Conservation (phyloP, 2,329 filamentous ascomycete species). For the Sporothrix mexicana region DNA sequence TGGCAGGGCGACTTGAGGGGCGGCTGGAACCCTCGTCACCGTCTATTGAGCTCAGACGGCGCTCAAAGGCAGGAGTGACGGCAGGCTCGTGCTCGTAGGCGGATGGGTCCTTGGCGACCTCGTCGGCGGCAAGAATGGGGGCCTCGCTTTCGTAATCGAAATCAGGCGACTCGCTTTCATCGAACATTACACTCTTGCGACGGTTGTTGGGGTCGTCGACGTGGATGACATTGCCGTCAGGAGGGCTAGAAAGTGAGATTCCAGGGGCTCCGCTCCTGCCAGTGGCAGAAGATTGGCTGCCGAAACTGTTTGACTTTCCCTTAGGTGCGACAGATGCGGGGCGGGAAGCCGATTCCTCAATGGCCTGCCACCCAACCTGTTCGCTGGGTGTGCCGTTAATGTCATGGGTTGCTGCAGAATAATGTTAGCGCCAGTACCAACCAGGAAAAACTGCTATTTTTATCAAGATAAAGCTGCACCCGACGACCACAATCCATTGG, state of each 20-base stretch:
- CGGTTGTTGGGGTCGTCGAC: constrained; percentile 69
- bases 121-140: constrained; percentile 88
- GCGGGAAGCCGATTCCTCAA: constrained; percentile 80
- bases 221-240: constrained; percentile 67
- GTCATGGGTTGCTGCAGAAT: constrained; percentile 63
- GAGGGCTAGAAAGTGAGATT: constrained; percentile 42
- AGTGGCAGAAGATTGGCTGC: constrained; percentile 35
- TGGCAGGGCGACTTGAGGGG: constrained; percentile 53
- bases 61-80: constrained; percentile 74
- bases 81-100: constrained; percentile 77
- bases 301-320: constrained; percentile 33
- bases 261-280: constrained; percentile 43
- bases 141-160: constrained; percentile 67
- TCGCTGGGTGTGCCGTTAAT: constrained; percentile 81
- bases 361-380: constrained; percentile 86
- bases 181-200: constrained; percentile 52
- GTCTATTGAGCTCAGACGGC: constrained; percentile 64
- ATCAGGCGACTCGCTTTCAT: constrained; percentile 49
- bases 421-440: constrained; percentile 41
- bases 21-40: constrained; percentile 62
- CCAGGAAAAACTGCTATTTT: neutral
- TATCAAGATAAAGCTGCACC: neutral
- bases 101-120: constrained; percentile 75
- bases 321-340: constrained; percentile 37
- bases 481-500: neutral